phyloP scores from a whole-genome alignment of 371 early-diverging fungal genomes.

The Lichtheimia ramosa region DNA sequence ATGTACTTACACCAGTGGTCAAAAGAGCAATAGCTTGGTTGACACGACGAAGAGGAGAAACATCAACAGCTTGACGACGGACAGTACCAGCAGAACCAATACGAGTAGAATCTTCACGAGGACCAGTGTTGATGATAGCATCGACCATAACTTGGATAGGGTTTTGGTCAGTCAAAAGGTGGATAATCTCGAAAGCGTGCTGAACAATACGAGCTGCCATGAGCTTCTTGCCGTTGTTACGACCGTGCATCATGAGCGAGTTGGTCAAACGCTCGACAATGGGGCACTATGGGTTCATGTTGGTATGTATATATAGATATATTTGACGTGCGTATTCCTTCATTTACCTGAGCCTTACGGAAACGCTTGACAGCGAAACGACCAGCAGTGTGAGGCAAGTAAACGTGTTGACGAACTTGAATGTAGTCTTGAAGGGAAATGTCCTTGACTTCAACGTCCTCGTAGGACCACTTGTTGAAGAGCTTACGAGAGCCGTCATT shows the following conservation, averaged over 20 bases:
- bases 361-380: constrained; percentile 97
- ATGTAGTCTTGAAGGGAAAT: constrained; percentile 95
- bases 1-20: constrained; percentile 85
- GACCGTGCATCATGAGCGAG: constrained; percentile 99
- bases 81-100: constrained; percentile 99
- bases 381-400: constrained; percentile 98
- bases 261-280: constrained; percentile 99
- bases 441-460: constrained; percentile 95
- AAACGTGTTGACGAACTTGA: constrained; percentile 91
- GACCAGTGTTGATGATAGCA: constrained; percentile 99
- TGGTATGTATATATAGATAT: background rate
- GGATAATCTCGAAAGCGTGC: constrained; percentile 99
- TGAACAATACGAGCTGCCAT: constrained; percentile 99
- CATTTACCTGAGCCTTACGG: constrained; percentile 95
- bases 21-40: constrained; percentile 97
- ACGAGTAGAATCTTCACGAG: constrained; percentile 99
- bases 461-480: constrained; percentile 96
- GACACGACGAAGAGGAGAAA: constrained; percentile 98
- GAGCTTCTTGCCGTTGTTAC: constrained; percentile 99
- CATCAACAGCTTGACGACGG: constrained; percentile 99
- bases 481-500: constrained; percentile 71
- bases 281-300: constrained; percentile 86
- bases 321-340: no score
- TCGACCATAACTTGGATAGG: constrained; percentile 99
- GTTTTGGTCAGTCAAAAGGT: constrained; percentile 98